phyloP scores from a whole-genome alignment of 208 protist genomes.

The Trichomonas gallinae region DNA sequence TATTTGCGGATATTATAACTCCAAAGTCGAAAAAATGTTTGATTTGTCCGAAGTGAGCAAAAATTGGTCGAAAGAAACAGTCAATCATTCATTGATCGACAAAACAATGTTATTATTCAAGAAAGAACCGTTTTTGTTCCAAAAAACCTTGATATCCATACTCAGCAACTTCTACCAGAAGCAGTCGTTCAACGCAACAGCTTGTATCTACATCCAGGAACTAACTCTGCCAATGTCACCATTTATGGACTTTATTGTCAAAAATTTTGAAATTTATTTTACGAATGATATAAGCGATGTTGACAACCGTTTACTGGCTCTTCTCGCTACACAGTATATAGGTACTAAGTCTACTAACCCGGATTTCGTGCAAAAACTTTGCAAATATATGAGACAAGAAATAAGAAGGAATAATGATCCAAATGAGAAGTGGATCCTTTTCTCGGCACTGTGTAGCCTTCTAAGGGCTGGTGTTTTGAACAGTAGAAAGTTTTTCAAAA shows the following conservation, averaged over 20 bases:
- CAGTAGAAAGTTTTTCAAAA: not conserved
- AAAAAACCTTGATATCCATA: not conserved
- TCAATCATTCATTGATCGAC: not conserved
- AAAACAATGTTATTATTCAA: not conserved
- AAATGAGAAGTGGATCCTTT: not conserved
- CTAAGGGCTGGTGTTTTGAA: not conserved
- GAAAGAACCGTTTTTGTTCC: not conserved
- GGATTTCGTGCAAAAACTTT: not conserved
- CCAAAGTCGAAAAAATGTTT: not conserved
- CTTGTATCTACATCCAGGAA: not conserved
- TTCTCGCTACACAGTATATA: not conserved
- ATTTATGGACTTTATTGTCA: not conserved
- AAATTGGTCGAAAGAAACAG: not conserved
- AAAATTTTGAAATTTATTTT: not conserved
- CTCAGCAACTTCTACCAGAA: not conserved
- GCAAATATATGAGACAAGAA: not conserved
- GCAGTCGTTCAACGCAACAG: not conserved
- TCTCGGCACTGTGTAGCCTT: not conserved
- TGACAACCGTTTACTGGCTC: not conserved
- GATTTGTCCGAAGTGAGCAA: not conserved
- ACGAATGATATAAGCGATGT: not conserved
- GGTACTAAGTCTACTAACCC: not conserved
- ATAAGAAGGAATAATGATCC: not conserved
- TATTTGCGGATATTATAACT: not conserved
- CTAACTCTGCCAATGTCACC: not conserved